A percentile compares a stretch with the other conserved stretches of the same genome.
These are phyloP conservation scores for Bacterosira constricta DNA, from an alignment of 108 stramenopile species.

Conservation along the genomic window DNA sequence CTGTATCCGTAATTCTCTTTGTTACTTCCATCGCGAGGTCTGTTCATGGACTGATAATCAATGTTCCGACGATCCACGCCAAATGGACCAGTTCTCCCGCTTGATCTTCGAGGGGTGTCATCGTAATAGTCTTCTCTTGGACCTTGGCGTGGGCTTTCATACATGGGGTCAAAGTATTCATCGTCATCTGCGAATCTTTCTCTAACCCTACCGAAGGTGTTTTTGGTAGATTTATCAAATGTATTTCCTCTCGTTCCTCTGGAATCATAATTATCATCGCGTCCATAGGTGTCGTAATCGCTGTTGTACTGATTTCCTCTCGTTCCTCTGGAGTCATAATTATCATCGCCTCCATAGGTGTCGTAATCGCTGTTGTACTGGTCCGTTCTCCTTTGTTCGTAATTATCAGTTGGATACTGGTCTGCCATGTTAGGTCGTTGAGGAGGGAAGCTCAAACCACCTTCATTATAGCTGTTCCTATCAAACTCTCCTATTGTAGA, in stretches of 20 bases:
- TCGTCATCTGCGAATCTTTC: neutral
- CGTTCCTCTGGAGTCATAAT: too few relatives aligned
- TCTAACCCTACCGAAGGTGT: neutral
- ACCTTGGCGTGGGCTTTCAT: neutral
- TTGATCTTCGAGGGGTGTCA: too few relatives aligned
- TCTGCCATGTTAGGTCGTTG: neutral
- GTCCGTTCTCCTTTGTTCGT: neutral
- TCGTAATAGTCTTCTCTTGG: constrained; percentile 1
- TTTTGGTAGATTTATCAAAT: neutral
- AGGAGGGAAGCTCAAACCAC: neutral
- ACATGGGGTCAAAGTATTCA: neutral
- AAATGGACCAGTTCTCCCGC: neutral
- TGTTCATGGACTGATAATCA: constrained; percentile 6
- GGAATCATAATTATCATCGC: neutral
- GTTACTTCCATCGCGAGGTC: neutral
- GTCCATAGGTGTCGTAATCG: neutral
- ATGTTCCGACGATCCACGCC: neutral
- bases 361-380: neutral
- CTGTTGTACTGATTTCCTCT: neutral
- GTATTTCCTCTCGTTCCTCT: neutral
- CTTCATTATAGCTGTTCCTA: neutral
- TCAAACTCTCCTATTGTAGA: neutral
- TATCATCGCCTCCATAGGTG: neutral
- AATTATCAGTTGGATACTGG: neutral
- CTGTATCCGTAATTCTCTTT: neutral